These are phyloP conservation scores for Oryza rufipogon DNA, from an alignment of 176 grass and related monocot species.

Conservation along the genomic window DNA sequence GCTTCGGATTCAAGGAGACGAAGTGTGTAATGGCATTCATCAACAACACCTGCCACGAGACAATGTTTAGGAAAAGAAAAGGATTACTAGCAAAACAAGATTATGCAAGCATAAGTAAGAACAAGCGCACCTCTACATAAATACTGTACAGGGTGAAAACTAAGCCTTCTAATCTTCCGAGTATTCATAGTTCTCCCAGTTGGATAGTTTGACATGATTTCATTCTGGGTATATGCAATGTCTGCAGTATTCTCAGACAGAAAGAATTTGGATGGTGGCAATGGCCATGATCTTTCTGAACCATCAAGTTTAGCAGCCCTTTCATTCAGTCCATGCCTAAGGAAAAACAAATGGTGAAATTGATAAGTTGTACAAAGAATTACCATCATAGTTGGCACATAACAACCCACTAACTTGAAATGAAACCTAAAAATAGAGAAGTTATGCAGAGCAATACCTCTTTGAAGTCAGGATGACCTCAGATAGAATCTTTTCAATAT, in stretches of 20 bases:
- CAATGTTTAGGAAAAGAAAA: constrained; percentile 15
- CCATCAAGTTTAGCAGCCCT: constrained; percentile 41
- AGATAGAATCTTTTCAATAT: constrained; percentile 50
- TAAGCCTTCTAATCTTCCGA: constrained; percentile 33
- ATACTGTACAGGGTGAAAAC: constrained; percentile 47
- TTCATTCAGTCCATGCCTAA: constrained; percentile 48
- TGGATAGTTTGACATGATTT: constrained; percentile 14
- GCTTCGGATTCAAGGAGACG: constrained; percentile 40
- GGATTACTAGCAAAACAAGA: constrained; percentile 26
- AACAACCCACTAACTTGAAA: not conserved
- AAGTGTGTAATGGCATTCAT: constrained; percentile 58
- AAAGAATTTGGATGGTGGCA: constrained; percentile 37
- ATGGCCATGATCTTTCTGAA: constrained; percentile 14
- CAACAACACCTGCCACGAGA: constrained; percentile 41
- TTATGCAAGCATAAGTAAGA: not conserved
- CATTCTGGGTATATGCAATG: constrained; percentile 28
- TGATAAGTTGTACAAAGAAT: not conserved
- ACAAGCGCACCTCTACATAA: constrained; percentile 44
- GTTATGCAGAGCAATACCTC: constrained; percentile 42
- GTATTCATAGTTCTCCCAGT: constrained; percentile 2
- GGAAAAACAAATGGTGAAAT: not conserved
- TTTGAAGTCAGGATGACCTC: constrained; percentile 48
- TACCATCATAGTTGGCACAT: not conserved
- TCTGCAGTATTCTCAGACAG: constrained; percentile 24
- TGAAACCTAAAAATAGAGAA: constrained; percentile 6